These are phyloP conservation scores for Alternaria brassicae DNA, from an alignment of 2,329 filamentous ascomycete species.

Conservation along the genomic window DNA sequence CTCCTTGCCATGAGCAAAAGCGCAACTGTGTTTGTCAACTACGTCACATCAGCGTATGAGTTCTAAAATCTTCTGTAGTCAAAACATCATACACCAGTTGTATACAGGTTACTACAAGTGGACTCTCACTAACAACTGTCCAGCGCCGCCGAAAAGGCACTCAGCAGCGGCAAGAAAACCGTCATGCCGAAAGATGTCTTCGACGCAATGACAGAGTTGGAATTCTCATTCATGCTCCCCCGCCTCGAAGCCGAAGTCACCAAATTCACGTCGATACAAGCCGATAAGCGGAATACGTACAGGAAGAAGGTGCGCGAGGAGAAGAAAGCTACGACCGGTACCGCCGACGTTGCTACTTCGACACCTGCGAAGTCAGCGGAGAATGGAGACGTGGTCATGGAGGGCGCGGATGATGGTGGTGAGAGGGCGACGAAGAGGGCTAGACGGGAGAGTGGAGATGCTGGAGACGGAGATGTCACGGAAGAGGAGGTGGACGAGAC, in stretches of 20 bases:
- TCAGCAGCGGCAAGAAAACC: conserved; percentile 74
- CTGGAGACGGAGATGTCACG: conserved; percentile 49
- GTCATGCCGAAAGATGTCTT: conserved; percentile 79
- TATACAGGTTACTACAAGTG: neutral
- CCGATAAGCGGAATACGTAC: conserved; percentile 76
- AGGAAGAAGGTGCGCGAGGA: conserved; percentile 72
- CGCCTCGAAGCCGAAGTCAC: conserved; percentile 77
- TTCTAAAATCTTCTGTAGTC: neutral
- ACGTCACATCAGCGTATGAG: conserved; percentile 74
- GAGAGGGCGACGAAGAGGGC: conserved; percentile 61
- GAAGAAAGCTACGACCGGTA: conserved; percentile 53
- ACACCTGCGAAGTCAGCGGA: conserved; percentile 6
- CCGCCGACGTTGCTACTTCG: neutral
- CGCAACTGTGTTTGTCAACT: conserved; percentile 83
- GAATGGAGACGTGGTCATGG: conserved; percentile 9
- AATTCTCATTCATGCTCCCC: conserved; percentile 74
- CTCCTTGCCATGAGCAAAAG: conserved; percentile 80
- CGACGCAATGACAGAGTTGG: conserved; percentile 76
- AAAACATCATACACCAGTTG: neutral
- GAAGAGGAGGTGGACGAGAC: conserved; percentile 51
- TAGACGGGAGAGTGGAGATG: conserved; percentile 47
- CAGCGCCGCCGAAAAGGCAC: conserved; percentile 77
- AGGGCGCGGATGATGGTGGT: conserved; percentile 46
- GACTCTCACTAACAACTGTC: conserved; percentile 8
- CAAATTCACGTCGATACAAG: conserved; percentile 76